Conservation (phyloP, 2,329 filamentous ascomycete genomes). For the Colletotrichum sp. region DNA sequence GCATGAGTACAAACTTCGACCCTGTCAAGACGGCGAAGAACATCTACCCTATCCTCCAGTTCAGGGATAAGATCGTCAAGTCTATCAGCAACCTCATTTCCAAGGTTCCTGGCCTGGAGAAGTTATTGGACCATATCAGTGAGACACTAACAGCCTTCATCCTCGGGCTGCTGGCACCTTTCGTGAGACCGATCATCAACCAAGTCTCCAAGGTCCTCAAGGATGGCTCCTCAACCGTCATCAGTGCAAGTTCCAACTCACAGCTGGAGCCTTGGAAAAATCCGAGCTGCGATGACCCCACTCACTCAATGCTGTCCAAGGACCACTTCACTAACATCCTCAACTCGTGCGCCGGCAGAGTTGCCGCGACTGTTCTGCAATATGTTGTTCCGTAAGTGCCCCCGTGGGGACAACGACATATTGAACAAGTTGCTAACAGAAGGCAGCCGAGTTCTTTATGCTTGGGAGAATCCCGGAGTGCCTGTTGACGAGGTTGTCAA, state of each 20-base stretch:
- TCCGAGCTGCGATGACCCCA: constrained; percentile 76
- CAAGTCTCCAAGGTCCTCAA: constrained; percentile 86
- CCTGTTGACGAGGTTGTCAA: constrained; percentile 83
- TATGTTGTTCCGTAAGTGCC: constrained; percentile 78
- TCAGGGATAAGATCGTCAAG: constrained; percentile 92
- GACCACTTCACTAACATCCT: constrained; percentile 84
- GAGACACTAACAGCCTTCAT: constrained; percentile 94
- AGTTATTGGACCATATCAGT: constrained; percentile 90
- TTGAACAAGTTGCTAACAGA: constrained; percentile 24
- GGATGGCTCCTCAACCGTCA: constrained; percentile 77
- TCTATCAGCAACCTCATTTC: constrained; percentile 84
- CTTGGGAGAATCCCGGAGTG: constrained; percentile 88
- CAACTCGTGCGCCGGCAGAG: constrained; percentile 77
- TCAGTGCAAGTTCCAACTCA: constrained; percentile 71
- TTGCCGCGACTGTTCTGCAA: constrained; percentile 78
- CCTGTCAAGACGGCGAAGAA: constrained; percentile 76
- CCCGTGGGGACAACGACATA: neutral
- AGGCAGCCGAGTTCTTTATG: constrained; percentile 77
- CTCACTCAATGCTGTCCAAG: constrained; percentile 83
- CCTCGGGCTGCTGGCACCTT: constrained; percentile 88
- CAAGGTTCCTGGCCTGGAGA: constrained; percentile 90
- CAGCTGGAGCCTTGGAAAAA: constrained; percentile 85
- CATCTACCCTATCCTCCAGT: constrained; percentile 94
- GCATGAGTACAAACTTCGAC: constrained; percentile 79
- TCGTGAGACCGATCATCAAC: constrained; percentile 89